Conservation (phyloP, 192 early-diverging fungal genomes). For the Entomortierella chlamydospora region DNA sequence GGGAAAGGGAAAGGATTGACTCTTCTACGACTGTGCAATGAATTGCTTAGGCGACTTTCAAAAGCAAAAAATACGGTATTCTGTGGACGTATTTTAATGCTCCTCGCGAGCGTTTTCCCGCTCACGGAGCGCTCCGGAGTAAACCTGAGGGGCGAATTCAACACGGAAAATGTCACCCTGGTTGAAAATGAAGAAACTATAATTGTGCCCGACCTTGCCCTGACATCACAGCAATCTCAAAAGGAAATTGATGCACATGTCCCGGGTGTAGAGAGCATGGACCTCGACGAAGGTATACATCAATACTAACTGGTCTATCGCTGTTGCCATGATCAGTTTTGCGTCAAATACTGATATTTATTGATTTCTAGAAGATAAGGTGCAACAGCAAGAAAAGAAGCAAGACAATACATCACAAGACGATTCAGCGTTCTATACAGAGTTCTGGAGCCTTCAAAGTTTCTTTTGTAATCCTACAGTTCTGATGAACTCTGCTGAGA, state of each 20-base stretch:
- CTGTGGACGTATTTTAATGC: conserved; percentile 90
- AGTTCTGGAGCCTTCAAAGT: conserved; percentile 84
- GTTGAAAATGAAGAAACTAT: conserved; percentile 60
- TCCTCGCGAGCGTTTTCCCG: conserved; percentile 86
- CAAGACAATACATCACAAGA: not conserved
- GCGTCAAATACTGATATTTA: no score
- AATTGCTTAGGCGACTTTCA: conserved; percentile 88
- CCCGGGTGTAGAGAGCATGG: conserved; percentile 17
- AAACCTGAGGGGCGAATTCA: conserved; percentile 91
- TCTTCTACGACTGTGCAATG: conserved; percentile 88
- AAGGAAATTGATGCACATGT: not conserved
- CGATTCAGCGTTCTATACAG: conserved; percentile 63
- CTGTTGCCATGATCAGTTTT: not conserved
- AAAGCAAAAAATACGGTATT: conserved; percentile 83
- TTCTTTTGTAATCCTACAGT: conserved; percentile 79
- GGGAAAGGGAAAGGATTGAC: conserved; percentile 86
- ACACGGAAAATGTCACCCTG: conserved; percentile 71
- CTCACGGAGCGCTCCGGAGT: conserved; percentile 91
- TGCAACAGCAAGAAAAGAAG: not conserved
- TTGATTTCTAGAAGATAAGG: not conserved
- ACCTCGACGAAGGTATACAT: conserved; percentile 36
- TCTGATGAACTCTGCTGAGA: conserved; percentile 48
- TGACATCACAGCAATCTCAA: not conserved
- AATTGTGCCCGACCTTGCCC: conserved; percentile 53
- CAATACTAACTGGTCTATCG: not conserved